Evolutionary conservation across 768 basidiomycete genomes (phyloP).

Genomic region (Agrocybe pediades): DNA sequence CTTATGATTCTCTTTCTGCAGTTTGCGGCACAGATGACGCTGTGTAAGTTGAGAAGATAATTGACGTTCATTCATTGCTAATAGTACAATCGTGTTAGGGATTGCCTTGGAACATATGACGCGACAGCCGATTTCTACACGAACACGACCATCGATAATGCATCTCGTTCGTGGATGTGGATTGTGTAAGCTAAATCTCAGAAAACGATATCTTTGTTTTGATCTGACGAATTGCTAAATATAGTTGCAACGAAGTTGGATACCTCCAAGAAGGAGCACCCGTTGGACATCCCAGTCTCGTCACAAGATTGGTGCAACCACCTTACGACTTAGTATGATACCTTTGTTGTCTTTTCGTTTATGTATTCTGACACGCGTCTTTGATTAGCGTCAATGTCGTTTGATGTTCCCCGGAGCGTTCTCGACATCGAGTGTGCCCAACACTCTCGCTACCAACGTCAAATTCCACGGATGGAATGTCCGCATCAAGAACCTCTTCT

Average conservation of each 20-base stretch:
- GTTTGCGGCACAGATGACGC: constrained; percentile 51
- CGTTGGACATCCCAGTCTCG: constrained; percentile 39
- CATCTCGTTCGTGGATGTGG: constrained; percentile 69
- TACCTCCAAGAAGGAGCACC: constrained; percentile 55
- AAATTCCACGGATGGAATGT: constrained; percentile 68
- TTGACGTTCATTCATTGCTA: neutral
- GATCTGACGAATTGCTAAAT: neutral
- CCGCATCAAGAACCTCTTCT: constrained; percentile 58
- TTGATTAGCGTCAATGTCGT: constrained; percentile 65
- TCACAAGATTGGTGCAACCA: constrained; percentile 56
- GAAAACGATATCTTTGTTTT: neutral
- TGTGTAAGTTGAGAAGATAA: constrained; percentile 51
- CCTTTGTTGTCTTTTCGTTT: neutral
- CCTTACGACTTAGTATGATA: constrained; percentile 51
- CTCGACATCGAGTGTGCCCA: constrained; percentile 43
- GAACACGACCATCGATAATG: constrained; percentile 55
- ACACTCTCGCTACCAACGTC: constrained; percentile 43
- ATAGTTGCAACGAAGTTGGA: constrained; percentile 76
- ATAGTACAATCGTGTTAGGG: constrained; percentile 24
- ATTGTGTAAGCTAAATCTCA: constrained; percentile 54
- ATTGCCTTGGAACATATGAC: constrained; percentile 46
- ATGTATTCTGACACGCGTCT: too few relatives aligned
- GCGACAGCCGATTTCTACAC: constrained; percentile 47
- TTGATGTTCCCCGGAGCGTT: constrained; percentile 67
- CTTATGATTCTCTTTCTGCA: too few relatives aligned